Percentiles rank a stretch among this genome's conserved stretches.
phyloP scores from a whole-genome alignment of 306 rosid genomes.

The Fragaria vesca region DNA sequence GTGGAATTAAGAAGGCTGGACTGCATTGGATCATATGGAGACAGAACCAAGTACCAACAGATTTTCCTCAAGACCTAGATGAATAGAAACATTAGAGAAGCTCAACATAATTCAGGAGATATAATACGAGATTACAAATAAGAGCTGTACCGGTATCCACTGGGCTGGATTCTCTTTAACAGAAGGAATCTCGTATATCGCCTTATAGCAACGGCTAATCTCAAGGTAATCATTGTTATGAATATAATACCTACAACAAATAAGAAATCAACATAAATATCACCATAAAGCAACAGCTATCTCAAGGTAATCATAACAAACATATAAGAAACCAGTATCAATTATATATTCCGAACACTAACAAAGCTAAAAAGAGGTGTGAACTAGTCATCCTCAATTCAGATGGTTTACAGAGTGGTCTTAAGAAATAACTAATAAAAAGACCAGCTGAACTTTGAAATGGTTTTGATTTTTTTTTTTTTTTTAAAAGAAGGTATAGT shows the following conservation, averaged over 20 bases:
- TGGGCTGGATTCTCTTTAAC: conserved; percentile 62
- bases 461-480: background rate
- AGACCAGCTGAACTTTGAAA: background rate
- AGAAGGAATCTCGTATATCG: conserved; percentile 81
- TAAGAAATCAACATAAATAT: conserved; percentile 37
- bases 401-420: background rate
- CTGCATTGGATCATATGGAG: conserved; percentile 89
- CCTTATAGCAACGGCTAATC: conserved; percentile 84
- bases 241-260: conserved; percentile 55
- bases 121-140: background rate
- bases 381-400: background rate
- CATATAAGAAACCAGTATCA: conserved; percentile 16
- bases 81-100: conserved; percentile 33
- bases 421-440: too few relatives aligned
- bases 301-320: conserved; percentile 68
- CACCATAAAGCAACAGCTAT: conserved; percentile 83
- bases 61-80: conserved; percentile 77
- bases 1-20: conserved; percentile 93
- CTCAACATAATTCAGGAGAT: conserved; percentile 20
- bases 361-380: background rate
- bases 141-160: conserved; percentile 64
- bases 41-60: conserved; percentile 80
- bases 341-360: background rate
- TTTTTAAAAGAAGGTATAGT: background rate
- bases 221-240: conserved; percentile 85